phyloP scores from a whole-genome alignment of 108 stramenopile species.

The Fistulifera pelliculosa region DNA sequence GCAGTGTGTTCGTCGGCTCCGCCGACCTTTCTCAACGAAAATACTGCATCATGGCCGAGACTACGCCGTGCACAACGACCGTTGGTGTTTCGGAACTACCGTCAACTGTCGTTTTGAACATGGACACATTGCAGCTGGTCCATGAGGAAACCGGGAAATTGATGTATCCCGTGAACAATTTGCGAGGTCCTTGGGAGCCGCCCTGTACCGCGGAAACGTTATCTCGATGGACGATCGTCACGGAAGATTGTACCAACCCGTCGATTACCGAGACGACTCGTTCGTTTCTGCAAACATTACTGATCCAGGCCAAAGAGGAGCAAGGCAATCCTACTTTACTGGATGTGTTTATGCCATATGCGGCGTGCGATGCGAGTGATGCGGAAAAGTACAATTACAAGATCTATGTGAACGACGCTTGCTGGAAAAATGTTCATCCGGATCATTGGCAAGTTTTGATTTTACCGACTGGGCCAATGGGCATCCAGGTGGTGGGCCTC shows the following conservation, averaged over 20 bases:
- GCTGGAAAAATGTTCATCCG: slow-evolving; percentile 42
- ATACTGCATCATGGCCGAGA: slow-evolving; percentile 8
- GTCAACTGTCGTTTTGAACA: background rate
- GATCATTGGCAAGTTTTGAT: slow-evolving; percentile 45
- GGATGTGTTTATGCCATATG: too few species aligned
- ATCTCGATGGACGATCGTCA: slow-evolving; percentile 5
- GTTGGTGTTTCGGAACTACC: background rate
- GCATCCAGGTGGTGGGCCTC: slow-evolving; percentile 15
- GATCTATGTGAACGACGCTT: slow-evolving; percentile 9
- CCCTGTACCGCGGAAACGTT: slow-evolving; percentile 9
- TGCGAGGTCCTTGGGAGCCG: slow-evolving; percentile 8
- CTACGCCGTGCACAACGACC: background rate
- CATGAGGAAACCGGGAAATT: background rate
- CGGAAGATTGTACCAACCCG: too few species aligned
- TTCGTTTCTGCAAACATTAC: too few species aligned
- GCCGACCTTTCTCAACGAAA: slow-evolving; percentile 28
- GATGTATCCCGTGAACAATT: slow-evolving; percentile 21
- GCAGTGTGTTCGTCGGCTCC: slow-evolving; percentile 9
- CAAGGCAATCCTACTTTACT: too few species aligned
- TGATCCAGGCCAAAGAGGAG: too few species aligned
- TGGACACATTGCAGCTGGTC: too few species aligned
- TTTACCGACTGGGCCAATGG: slow-evolving; percentile 33
- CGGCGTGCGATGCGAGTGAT: slow-evolving; percentile 2
- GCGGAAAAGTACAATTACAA: slow-evolving; percentile 7
- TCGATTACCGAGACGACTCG: too few species aligned